These are phyloP conservation scores for Dactylonectria estremocensis DNA, from an alignment of 2,329 filamentous ascomycete species.

Conservation along the genomic window DNA sequence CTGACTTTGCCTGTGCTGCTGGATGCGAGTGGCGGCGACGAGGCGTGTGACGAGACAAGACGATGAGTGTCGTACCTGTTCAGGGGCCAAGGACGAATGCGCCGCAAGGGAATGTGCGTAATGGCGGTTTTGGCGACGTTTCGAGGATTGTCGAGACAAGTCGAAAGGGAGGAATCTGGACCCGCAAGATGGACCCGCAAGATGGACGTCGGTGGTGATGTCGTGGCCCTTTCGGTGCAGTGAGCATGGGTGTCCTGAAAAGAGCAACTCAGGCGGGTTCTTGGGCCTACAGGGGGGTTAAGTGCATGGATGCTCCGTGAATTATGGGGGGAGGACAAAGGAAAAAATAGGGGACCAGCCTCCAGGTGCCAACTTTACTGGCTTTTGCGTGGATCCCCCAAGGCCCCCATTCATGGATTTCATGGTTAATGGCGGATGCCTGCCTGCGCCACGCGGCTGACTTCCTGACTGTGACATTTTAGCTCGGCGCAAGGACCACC, in stretches of 20 bases:
- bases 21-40: not conserved
- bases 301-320: too few relatives aligned
- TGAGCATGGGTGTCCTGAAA: not conserved
- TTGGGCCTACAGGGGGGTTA: not conserved
- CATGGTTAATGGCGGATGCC: not conserved
- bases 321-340: too few relatives aligned
- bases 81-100: slow-evolving; percentile 14
- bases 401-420: not conserved
- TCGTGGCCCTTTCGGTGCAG: slow-evolving; percentile 45
- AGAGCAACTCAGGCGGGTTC: not conserved
- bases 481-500: not conserved
- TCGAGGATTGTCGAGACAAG: slow-evolving; percentile 2
- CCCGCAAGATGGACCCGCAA: not conserved
- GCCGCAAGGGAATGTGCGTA: slow-evolving; percentile 7
- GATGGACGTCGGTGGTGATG: slow-evolving; percentile 30
- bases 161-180: not conserved
- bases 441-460: slow-evolving; percentile 6
- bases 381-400: not conserved
- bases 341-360: slow-evolving; percentile 3
- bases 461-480: not conserved
- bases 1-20: slow-evolving; percentile 12
- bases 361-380: slow-evolving; percentile 1
- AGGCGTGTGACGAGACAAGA: slow-evolving; percentile 6
- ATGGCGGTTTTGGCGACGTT: not conserved
- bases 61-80: slow-evolving; percentile 36